Base-by-base conservation (phyloP, 352 stramenopile species). In the Globisporangium cystogenes region DNA sequence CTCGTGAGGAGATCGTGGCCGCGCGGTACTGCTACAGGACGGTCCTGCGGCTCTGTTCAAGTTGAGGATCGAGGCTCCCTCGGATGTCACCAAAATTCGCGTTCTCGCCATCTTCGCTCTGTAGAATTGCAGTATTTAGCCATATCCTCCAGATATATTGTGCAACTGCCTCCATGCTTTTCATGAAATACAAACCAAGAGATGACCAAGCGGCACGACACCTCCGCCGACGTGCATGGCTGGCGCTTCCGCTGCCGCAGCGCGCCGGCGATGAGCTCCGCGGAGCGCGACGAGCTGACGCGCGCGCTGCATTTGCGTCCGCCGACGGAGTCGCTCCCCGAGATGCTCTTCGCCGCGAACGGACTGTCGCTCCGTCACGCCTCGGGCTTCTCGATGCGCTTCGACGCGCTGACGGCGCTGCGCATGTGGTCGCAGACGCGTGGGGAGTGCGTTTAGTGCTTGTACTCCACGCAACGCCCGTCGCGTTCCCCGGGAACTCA, bases 311-410 rank as follows among this genome's bases (percentile, higher is more conserved):
- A 42, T 10, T 46, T 85, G 36, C 51, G 42, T 0, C 48, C 67
- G 14, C 62, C 55, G 37, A 67, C 84, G 26, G 39, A 44, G 39
- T 66, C 74, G 12, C 51, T 86, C 37, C 76, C 76, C 6, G 76
- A 87, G 49, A 76, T 86, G 54, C 62, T 86, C 39, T 87, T 86
- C 49, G 72, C 49, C 2, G 54, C 68, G 50, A 87, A 57, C 44
- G 50, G 20, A 10, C 29, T 86, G 36, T 15, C 51, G 20, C 50
- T 86, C 12, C 56, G 68, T 16, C 63, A 76, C 41, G 47, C 51
- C 0, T 64, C 58, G 23, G 48, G 62, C 4, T 42, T 82, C 20
- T 41, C 29, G n/a, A 65, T 86, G 24, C 51, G 58, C 39, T 87
- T 87, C 36, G 55, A 69, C 24, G 74, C 66, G 1, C 61, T 43